Conservation (phyloP, 208 protist genomes). For the Leishmania turanica region DNA sequence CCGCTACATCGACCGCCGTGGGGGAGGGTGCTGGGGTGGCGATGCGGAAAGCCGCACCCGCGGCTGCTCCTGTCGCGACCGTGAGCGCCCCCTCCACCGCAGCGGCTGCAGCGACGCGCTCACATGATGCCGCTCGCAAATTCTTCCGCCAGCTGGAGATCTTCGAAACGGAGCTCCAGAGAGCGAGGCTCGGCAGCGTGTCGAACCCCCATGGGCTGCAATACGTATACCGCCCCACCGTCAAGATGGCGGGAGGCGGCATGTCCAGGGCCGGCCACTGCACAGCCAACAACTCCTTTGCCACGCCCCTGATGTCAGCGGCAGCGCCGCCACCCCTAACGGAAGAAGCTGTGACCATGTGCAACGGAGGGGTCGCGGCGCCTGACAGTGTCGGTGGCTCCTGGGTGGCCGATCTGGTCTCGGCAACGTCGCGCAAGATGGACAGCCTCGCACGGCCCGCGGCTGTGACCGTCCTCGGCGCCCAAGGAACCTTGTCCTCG, state of each 20-base stretch:
- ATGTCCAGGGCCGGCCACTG: background rate
- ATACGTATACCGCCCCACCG: constrained; percentile 29
- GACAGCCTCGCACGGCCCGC: background rate
- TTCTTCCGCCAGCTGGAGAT: constrained; percentile 31
- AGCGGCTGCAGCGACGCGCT: background rate
- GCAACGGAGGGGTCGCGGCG: background rate
- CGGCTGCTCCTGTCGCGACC: constrained; percentile 1
- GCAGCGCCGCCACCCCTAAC: background rate
- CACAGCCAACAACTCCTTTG: constrained; percentile 17
- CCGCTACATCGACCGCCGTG: background rate
- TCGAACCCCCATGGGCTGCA: constrained; percentile 6
- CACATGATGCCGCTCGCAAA: constrained; percentile 9
- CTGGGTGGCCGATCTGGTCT: background rate
- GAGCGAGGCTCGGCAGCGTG: constrained; percentile 4
- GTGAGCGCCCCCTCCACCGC: background rate
- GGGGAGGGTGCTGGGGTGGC: background rate
- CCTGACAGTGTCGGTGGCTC: background rate
- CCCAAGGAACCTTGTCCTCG: background rate
- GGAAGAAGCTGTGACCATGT: background rate
- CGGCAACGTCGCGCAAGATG: background rate
- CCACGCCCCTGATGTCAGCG: background rate
- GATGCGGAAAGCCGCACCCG: background rate
- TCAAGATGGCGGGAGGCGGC: constrained; percentile 14
- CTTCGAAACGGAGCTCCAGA: constrained; percentile 26
- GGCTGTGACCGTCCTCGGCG: background rate